phyloP scores from a whole-genome alignment of 1,139 yeast genomes.

The Yamadazyma blattariae region DNA sequence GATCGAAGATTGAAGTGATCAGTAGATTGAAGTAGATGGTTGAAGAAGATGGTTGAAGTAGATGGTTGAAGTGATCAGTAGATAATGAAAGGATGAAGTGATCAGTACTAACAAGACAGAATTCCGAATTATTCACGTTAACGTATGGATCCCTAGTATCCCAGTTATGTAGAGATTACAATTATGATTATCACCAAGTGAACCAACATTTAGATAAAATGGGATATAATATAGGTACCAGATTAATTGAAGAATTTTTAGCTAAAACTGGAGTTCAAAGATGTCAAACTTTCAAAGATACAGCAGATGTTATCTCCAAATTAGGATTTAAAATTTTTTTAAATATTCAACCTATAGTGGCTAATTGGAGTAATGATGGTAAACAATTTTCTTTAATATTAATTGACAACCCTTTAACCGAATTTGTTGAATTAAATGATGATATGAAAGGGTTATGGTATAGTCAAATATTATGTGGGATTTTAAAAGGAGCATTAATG shows the following conservation, averaged over 20 bases:
- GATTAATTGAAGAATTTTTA: conserved; percentile 89
- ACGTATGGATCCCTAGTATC: conserved; percentile 94
- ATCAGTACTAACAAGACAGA: conserved; percentile 32
- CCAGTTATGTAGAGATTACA: conserved; percentile 84
- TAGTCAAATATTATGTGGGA: conserved; percentile 87
- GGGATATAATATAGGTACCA: conserved; percentile 94
- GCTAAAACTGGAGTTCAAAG: conserved; percentile 84
- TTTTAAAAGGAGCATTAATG: conserved; percentile 84
- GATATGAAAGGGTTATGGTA: conserved; percentile 86
- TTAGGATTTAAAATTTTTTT: conserved; percentile 89
- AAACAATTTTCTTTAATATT: conserved; percentile 72
- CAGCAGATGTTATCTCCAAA: conserved; percentile 82
- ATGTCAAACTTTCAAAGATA: conserved; percentile 76
- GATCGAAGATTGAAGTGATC: no score
- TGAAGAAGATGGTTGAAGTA: no score
- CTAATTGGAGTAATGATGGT: conserved; percentile 76
- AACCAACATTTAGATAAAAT: conserved; percentile 81
- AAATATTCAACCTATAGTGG: conserved; percentile 73
- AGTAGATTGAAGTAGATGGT: no score
- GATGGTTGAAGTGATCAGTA: no score
- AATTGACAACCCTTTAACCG: conserved; percentile 87
- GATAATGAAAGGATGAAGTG: no score
- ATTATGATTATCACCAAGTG: conserved; percentile 72
- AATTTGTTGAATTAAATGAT: conserved; percentile 89
- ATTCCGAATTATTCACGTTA: conserved; percentile 86